Evolutionary conservation across 176 grass and related monocot species (phyloP).

Genomic region (Hordeum vulgare): DNA sequence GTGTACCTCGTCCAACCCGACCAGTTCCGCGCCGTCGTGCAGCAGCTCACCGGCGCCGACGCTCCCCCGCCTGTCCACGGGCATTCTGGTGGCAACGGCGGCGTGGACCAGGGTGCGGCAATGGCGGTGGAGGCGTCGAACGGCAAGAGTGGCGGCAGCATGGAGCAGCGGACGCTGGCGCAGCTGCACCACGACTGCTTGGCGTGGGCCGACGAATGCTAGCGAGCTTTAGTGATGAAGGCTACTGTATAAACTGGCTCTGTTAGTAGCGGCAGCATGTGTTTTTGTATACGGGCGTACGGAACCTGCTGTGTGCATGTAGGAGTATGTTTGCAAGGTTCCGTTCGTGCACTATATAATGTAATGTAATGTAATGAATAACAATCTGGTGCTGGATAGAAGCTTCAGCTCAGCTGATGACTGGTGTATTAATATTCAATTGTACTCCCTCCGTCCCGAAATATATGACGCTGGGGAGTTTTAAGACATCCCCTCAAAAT

Average conservation of each 20-base stretch:
- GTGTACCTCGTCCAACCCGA: constrained; percentile 33
- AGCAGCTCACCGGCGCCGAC: constrained; percentile 34
- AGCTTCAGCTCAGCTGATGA: too few relatives aligned
- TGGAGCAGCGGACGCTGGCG: constrained; percentile 21
- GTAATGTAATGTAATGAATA: not conserved
- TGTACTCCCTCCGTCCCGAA: too few relatives aligned
- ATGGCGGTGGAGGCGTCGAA: not conserved
- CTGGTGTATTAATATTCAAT: too few relatives aligned
- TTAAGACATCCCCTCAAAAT: too few relatives aligned
- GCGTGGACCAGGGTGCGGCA: not conserved
- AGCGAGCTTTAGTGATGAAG: not conserved
- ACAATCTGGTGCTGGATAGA: too few relatives aligned
- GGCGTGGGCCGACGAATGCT: constrained; percentile 20
- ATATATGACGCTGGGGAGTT: too few relatives aligned
- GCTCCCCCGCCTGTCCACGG: not conserved
- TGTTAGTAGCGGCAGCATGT: not conserved
- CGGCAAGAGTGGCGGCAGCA: not conserved
- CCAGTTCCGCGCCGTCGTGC: constrained; percentile 40
- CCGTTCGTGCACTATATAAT: not conserved
- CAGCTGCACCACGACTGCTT: constrained; percentile 34
- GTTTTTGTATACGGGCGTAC: not conserved
- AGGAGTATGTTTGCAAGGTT: not conserved
- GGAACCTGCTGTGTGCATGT: not conserved
- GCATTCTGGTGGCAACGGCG: not conserved
- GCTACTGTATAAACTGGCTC: not conserved